A percentile compares a stretch with the other conserved stretches of the same genome.
phyloP scores from a whole-genome alignment of 306 rosid genomes.

The Quercus dentata region DNA sequence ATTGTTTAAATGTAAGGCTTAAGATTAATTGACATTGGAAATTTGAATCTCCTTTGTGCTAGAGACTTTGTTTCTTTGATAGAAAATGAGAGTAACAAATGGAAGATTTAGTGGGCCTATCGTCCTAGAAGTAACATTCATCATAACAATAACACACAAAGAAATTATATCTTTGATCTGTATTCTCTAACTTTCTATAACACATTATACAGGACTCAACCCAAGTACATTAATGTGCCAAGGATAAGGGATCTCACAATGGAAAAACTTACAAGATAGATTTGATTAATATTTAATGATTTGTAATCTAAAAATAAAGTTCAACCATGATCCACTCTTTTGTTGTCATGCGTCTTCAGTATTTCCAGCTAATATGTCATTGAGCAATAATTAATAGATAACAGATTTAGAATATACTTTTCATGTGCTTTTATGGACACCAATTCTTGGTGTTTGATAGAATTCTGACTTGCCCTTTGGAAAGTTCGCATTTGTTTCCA shows the following conservation, averaged over 20 bases:
- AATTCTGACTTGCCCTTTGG: not conserved
- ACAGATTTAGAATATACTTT: conserved; percentile 4
- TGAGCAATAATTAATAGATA: not conserved
- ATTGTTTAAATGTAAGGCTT: no score
- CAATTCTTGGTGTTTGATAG: no score
- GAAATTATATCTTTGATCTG: no score
- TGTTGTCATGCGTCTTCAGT: not conserved
- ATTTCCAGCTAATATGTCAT: not conserved
- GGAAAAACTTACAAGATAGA: not conserved
- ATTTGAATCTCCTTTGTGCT: no score
- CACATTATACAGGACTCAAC: not conserved
- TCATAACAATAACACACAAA: no score
- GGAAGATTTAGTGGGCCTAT: no score
- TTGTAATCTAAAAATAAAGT: no score
- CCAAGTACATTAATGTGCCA: not conserved
- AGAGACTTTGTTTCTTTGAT: no score
- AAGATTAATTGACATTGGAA: no score
- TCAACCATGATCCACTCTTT: not conserved
- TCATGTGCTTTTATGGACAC: not conserved
- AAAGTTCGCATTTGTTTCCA: not conserved
- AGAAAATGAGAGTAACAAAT: no score
- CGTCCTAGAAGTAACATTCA: no score
- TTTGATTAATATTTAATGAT: not conserved
- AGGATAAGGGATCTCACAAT: not conserved
- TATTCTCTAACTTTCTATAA: no score